phyloP scores from a whole-genome alignment of 176 grass and related monocot genomes.

The Eremochloa ophiuroides region DNA sequence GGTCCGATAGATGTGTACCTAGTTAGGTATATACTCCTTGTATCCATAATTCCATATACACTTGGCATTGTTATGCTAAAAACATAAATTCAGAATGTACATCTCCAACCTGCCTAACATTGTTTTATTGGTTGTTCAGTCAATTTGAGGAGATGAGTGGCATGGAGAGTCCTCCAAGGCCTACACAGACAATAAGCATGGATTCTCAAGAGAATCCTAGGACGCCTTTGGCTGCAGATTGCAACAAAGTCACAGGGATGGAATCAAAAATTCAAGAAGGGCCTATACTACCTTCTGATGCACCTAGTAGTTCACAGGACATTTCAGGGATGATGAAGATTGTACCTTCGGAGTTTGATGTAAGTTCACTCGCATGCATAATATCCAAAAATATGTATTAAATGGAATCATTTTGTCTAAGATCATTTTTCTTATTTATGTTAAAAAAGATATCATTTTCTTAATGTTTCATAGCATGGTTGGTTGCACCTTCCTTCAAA shows the following conservation, averaged over 20 bases:
- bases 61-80: not conserved
- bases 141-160: conserved; percentile 90
- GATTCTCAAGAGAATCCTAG: conserved; percentile 50
- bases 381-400: not conserved
- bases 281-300: conserved; percentile 30
- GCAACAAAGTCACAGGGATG: conserved; percentile 29
- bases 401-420: not conserved
- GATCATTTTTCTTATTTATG: not conserved
- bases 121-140: conserved; percentile 26
- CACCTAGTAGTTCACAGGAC: conserved; percentile 53
- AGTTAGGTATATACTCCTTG: conserved; percentile 54
- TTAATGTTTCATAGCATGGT: not conserved
- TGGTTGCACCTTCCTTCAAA: not conserved
- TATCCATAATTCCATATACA: not conserved
- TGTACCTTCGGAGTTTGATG: conserved; percentile 73
- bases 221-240: conserved; percentile 23
- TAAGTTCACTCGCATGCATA: conserved; percentile 35
- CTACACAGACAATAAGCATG: conserved; percentile 38
- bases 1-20: conserved; percentile 90
- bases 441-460: not conserved
- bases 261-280: conserved; percentile 39
- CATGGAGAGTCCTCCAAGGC: conserved; percentile 60
- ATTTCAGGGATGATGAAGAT: conserved; percentile 79
- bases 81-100: conserved; percentile 12
- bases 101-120: conserved; percentile 24